Conservation (phyloP, 331 rosid species). For the Dryas integrifolia region DNA sequence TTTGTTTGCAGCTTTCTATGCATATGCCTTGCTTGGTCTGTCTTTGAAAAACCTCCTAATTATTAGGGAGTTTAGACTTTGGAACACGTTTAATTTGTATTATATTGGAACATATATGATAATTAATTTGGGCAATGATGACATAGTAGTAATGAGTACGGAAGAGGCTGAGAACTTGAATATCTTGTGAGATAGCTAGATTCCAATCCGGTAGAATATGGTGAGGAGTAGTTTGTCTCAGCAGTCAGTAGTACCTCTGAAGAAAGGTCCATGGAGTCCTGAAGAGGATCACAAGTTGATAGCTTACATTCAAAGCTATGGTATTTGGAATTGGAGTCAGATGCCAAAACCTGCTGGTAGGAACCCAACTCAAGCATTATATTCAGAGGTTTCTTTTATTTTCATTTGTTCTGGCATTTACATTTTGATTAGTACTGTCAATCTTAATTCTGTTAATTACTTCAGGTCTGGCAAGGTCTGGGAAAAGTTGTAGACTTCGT, state of each 20-base stretch:
- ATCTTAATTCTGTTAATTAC: neutral
- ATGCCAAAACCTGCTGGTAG: conserved; percentile 41
- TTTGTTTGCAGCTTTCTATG: neutral
- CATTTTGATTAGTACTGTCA: neutral
- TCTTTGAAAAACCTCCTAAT: neutral
- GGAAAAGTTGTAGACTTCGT: conserved; percentile 43
- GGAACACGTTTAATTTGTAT: neutral
- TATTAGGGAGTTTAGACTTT: neutral
- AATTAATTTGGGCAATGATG: neutral
- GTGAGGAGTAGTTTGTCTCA: conserved; percentile 9
- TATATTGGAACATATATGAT: neutral
- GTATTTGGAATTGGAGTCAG: conserved; percentile 42
- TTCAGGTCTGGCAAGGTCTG: conserved; percentile 35
- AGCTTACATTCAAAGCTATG: conserved; percentile 31
- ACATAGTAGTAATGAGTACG: neutral
- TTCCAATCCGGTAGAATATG: conserved; percentile 7
- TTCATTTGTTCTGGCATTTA: neutral
- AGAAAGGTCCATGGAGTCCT: conserved; percentile 39
- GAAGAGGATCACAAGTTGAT: conserved; percentile 35
- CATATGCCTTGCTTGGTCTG: neutral
- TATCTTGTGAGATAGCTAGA: neutral
- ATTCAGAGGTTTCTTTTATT: too few species aligned
- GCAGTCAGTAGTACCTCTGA: conserved; percentile 7
- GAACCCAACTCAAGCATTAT: neutral
- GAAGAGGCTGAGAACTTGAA: neutral